Percentiles rank a stretch among this genome's conserved stretches.
Evolutionary conservation across 2,329 filamentous ascomycete genomes (phyloP).

Genomic region (Simplicillium aogashimaense): DNA sequence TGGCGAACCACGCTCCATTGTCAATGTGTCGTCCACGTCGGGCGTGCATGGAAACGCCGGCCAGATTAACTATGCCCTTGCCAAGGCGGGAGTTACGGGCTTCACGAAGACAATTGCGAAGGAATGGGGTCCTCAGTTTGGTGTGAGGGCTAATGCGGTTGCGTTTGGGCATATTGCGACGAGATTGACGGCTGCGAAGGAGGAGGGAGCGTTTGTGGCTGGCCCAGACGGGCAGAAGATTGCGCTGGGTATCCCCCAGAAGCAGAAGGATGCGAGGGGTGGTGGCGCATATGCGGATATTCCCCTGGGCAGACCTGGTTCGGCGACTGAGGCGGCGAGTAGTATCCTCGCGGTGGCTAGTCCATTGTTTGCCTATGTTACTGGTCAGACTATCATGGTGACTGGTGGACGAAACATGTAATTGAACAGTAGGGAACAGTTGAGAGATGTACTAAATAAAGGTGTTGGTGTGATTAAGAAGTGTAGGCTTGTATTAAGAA

Average conservation of each 20-base stretch:
- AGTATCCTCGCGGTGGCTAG: slow-evolving; percentile 70
- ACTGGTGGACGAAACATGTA: slow-evolving; percentile 64
- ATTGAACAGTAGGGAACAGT: neutral
- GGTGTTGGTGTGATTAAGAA: too few species aligned
- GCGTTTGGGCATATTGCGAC: slow-evolving; percentile 79
- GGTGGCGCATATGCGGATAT: slow-evolving; percentile 55
- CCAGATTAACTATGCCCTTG: slow-evolving; percentile 82
- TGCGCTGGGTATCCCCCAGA: slow-evolving; percentile 61
- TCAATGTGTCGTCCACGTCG: slow-evolving; percentile 77
- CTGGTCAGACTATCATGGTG: slow-evolving; percentile 78
- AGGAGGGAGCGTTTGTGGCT: slow-evolving; percentile 69
- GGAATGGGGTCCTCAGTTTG: slow-evolving; percentile 79
- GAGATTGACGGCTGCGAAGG: slow-evolving; percentile 73
- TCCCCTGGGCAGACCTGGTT: slow-evolving; percentile 65
- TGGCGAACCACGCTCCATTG: slow-evolving; percentile 64
- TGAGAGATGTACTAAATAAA: neutral
- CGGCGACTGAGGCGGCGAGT: slow-evolving; percentile 70
- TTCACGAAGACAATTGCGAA: slow-evolving; percentile 86
- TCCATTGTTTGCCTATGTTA: slow-evolving; percentile 76
- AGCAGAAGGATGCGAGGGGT: slow-evolving; percentile 35
- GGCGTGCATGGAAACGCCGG: slow-evolving; percentile 81
- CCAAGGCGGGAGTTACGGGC: slow-evolving; percentile 75
- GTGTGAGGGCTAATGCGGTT: slow-evolving; percentile 73
- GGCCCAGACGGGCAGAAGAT: slow-evolving; percentile 69
- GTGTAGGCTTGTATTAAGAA: too few species aligned